phyloP scores from a whole-genome alignment of 2,329 filamentous ascomycete species.

The Rhinocladiella mackenziei region DNA sequence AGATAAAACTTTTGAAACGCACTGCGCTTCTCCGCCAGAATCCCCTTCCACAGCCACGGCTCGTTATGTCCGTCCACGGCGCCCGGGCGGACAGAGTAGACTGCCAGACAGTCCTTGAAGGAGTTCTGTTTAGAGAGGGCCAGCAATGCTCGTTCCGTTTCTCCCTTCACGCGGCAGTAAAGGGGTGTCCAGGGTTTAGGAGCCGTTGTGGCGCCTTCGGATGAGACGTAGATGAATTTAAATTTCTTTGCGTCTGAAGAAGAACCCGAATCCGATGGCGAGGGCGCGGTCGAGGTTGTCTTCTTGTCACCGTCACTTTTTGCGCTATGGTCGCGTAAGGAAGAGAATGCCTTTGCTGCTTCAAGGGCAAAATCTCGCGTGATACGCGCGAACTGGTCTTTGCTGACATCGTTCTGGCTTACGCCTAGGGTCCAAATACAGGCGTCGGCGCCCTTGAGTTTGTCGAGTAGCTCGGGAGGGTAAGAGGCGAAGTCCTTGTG shows the following conservation, averaged over 20 bases:
- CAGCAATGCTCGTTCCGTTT: conserved; percentile 58
- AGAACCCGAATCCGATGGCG: no score
- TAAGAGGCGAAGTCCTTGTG: conserved; percentile 65
- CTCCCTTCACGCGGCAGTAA: conserved; percentile 64
- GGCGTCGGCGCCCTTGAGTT: conserved; percentile 61
- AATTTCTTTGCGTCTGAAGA: conserved; percentile 14
- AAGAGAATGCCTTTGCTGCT: conserved; percentile 60
- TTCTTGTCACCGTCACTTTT: background rate
- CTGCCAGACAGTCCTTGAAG: conserved; percentile 47
- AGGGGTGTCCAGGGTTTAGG: conserved; percentile 55
- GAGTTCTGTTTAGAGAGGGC: conserved; percentile 44
- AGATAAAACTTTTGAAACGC: conserved; percentile 29
- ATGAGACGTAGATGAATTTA: conserved; percentile 51
- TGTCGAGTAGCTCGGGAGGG: conserved; percentile 51
- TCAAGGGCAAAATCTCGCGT: conserved; percentile 63
- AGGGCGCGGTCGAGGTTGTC: background rate
- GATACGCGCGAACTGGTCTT: conserved; percentile 65
- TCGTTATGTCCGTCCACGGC: conserved; percentile 53
- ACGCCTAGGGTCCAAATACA: conserved; percentile 73
- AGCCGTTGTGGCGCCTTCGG: conserved; percentile 52
- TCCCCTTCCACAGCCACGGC: conserved; percentile 36
- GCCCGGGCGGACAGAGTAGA: conserved; percentile 57
- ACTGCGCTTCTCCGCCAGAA: conserved; percentile 31
- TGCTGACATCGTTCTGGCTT: conserved; percentile 56
- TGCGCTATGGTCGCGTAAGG: no score